Base-by-base conservation (phyloP, 306 rosid species). In the Acacia crassicarpa region DNA sequence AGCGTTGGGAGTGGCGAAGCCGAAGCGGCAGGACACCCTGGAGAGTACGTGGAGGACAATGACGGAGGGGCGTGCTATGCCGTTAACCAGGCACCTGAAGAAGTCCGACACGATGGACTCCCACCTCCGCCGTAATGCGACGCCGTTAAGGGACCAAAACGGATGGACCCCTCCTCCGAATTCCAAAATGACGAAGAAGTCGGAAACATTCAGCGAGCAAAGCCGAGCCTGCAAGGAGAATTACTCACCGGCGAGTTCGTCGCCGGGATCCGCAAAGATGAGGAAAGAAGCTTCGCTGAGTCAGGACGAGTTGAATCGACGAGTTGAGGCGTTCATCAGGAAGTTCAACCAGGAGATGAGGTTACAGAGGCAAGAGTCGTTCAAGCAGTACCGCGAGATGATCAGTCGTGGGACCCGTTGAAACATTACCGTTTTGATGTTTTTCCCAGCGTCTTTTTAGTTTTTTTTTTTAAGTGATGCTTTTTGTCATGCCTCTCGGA, bases 11-110 rank as follows among this genome's bases (percentile, higher is more conserved):
- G 97, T 93, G 69, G 80, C 98, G 78, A 95, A 84, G 86, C 87
- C 96, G 81, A 91, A 90, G 83, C 86, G 84, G 88, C 92, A 93
- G 23, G 97, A 88, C 77, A 95, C 98, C 80, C 71, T 95, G 87
- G 98, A 95, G 89, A 90, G 81, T 88, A 93, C 98, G 86, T 93
- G 98, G 98, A 90, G 74, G 89, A 88, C 92, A 81, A 90, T 95
- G 81, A 93, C 95, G 74, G 98, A 93, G 10, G 95, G 97, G 22
- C 84, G 94, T 5, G 79, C 97, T 35, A 84, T 95, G 89, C 98
- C 99, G 89, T 74, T 92, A 44, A 74, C 88, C 27, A 82, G 99
- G 85, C 98, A 95, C 82, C 71, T 89, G 58, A 95, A 92, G 85
- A 93, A 93, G 76, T 87, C 94, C 1, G 99, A 93, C 87, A 92